Evolutionary conservation across 768 basidiomycete genomes (phyloP), one percentile per base, ranked within the genome.

Genomic region (Lactarius pseudohatsudake): DNA sequence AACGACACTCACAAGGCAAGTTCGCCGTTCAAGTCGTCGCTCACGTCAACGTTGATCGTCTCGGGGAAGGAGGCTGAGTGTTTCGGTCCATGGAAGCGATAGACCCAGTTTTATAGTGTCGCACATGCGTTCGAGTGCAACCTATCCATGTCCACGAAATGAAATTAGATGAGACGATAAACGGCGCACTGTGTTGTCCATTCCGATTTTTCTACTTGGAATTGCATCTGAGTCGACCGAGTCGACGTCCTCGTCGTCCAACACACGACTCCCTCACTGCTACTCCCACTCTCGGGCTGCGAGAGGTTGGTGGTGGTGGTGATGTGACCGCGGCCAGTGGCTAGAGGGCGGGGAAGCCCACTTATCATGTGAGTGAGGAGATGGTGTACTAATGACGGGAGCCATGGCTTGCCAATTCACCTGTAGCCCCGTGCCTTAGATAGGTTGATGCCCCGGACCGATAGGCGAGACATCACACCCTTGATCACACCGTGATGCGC

Each of bases 1-100:
- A 40, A 9, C 81, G 67, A 10, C 20, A 18, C 61, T 54, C 76
- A 98, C 95, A 99, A 98, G 20, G 94, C 91, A 53, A 98, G 85
- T 78, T 99, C 97, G 65, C 97, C 90, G 71, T 92, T 90, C 30
- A 99, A 82, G 76, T 98, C 96, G 76, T 95, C 91, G 61, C 90
- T 77, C 30, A 94, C 87, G 69, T 94, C 90, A 36, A 87, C 89
- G 4, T 88, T 83, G 63, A 92, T 88, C 22, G 82, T 81, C 65
- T 90, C 78, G 6, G 92, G 90, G 76, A 87, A 94, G 32, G 86
- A 79, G 4, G 94, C 74, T 0, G 1, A 94, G 81, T 0, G 91
- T 93, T 74, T 96, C 92, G 61, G 91, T 92, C 92, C 92, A 94
- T 20, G 90, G 84, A 56, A 93, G 76, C 67, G 85, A 85, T 32